Conservation (phyloP, 176 grass and related monocot genomes). For the Ensete glaucum region DNA sequence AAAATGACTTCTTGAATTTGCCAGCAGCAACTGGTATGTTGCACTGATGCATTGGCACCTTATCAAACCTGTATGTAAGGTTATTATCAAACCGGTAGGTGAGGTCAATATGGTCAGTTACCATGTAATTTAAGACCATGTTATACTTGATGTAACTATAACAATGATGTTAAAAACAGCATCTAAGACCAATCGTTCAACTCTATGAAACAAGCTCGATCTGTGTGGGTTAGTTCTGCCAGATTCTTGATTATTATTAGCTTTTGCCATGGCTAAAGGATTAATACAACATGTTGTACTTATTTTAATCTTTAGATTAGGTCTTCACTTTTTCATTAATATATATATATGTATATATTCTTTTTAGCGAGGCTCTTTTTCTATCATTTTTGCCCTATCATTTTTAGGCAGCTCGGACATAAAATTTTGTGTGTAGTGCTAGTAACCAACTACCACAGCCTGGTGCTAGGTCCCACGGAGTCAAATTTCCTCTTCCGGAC, state of each 20-base stretch:
- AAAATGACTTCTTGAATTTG: too few species aligned
- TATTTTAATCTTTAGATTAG: background rate
- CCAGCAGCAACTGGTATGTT: too few species aligned
- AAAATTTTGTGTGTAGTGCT: too few species aligned
- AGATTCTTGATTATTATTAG: background rate
- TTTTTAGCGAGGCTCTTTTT: too few species aligned
- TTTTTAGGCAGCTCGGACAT: too few species aligned
- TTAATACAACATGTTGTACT: background rate
- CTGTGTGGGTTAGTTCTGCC: background rate
- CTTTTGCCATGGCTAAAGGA: background rate
- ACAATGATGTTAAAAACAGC: background rate
- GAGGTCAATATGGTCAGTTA: background rate
- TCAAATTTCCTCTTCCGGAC: too few species aligned
- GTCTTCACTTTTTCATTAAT: background rate
- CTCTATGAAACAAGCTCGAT: background rate
- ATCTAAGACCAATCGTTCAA: background rate
- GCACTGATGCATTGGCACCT: too few species aligned
- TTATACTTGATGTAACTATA: background rate
- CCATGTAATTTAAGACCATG: background rate
- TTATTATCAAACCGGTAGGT: background rate
- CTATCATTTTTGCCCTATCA: too few species aligned
- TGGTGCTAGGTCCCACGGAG: too few species aligned
- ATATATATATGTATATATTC: too few species aligned
- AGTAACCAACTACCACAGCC: too few species aligned
- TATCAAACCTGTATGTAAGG: too few species aligned